Base-by-base conservation (phyloP, 176 grass and related monocot genomes). In the Poa annua region DNA sequence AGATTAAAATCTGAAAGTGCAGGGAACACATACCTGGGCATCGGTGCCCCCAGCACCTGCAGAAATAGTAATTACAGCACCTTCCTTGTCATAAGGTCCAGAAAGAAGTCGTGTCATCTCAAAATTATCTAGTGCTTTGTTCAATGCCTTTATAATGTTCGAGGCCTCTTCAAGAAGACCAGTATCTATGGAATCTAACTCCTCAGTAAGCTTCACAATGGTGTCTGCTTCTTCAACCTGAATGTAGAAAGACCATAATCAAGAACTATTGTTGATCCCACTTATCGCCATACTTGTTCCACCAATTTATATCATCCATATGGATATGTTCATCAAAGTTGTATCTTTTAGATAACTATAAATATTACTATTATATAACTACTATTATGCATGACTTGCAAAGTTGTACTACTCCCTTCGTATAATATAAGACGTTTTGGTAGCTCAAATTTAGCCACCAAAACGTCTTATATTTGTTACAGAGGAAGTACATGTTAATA, bases 41-140 rank as follows among this genome's bases (percentile, higher is more conserved):
- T 98, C 96, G 9, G 96, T 98, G 85, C 96, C 96, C 51, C 96
- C 92, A 86, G 96, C 96, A 61, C 92, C 96, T 77, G 96, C 96
- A 74, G 89, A 90, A 80, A 98, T 98, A 79, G 85, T 95, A 81
- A 98, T 88, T 69, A 95, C 91, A 47, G 91, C 96, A 21, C 96
- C 89, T 92, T 98, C 96, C 80, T 95, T 98, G 77, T 98, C 96
- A 83, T 98, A 98, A 65, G 92, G 96, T 34, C 96, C 96, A 80
- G 96, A 95, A 90, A 98, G 92, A 98, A 98, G 92, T 42, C 91
- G 85, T 39, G 90, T 87, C 85, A 98, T 85, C 83, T 98, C 96
- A 91, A 89, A 95, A 29, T 76, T 90, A 85, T 93, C 92, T 52
- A 98, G 64, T 88, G 86, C 85, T 67, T 95, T 98, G 60, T 85